These are phyloP conservation scores for Pseudogymnoascus sp. DNA, from an alignment of 2,329 filamentous ascomycete species.

Conservation along the genomic window DNA sequence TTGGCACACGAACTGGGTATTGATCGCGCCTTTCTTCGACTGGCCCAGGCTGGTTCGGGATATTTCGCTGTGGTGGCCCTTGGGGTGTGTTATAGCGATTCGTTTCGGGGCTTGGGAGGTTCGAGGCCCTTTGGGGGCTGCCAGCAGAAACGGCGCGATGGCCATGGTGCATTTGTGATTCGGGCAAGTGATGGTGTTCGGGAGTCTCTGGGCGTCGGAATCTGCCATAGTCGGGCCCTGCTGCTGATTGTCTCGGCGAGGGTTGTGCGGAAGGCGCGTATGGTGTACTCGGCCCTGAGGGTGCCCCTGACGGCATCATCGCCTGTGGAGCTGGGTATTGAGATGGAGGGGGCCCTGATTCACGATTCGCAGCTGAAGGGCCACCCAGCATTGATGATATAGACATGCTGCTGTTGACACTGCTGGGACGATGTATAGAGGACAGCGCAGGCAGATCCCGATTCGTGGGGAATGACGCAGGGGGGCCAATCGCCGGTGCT, in stretches of 20 bases:
- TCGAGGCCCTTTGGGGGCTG: slow-evolving; percentile 35
- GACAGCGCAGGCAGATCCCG: slow-evolving; percentile 49
- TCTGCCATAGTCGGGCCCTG: slow-evolving; percentile 51
- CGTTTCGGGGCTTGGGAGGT: slow-evolving; percentile 47
- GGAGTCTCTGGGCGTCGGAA: slow-evolving; percentile 66
- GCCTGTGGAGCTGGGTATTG: slow-evolving; percentile 40
- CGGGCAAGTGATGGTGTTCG: slow-evolving; percentile 55
- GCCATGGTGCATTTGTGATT: slow-evolving; percentile 32
- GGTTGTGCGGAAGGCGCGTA: slow-evolving; percentile 34
- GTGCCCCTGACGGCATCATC: slow-evolving; percentile 25
- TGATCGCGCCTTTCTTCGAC: slow-evolving; percentile 41
- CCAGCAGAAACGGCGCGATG: slow-evolving; percentile 31
- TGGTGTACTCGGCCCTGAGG: slow-evolving; percentile 28
- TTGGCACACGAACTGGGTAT: slow-evolving; percentile 21
- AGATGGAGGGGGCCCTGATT: slow-evolving; percentile 37
- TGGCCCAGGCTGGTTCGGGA: slow-evolving; percentile 27
- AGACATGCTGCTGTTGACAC: slow-evolving; percentile 53
- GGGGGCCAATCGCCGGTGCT: slow-evolving; percentile 34
- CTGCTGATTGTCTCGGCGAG: slow-evolving; percentile 30
- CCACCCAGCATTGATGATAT: slow-evolving; percentile 65
- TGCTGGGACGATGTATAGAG: slow-evolving; percentile 42
- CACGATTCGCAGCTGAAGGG: slow-evolving; percentile 39
- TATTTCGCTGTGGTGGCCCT: slow-evolving; percentile 44
- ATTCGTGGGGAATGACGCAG: slow-evolving; percentile 37
- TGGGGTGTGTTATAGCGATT: slow-evolving; percentile 55